Base-by-base conservation (phyloP, 2,329 filamentous ascomycete species). In the Allantophomopsis cytisporea region DNA sequence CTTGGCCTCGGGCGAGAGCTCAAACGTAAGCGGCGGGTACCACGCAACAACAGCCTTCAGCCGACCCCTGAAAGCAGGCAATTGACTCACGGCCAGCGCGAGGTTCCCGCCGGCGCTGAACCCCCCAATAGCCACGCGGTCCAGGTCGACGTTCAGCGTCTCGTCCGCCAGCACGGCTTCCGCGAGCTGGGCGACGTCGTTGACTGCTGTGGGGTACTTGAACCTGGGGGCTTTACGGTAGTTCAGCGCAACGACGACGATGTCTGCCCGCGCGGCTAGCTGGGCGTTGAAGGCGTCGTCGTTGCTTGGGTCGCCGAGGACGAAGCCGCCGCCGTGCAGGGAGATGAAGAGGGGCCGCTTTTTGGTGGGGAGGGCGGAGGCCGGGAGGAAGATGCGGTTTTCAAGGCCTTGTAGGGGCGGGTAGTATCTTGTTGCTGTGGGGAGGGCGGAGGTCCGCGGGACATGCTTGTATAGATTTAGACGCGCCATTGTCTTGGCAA, bases 241-340 rank as follows among this genome's bases (percentile, higher is more conserved):
- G 47, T 67, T 59, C 18, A 73, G 56, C 11, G 59, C 61, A 14
- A 71, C 50, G 14, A 71, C 65, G 10, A 69, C 49, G 43, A 64
- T 56, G 35, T 51, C 48, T 38, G 64, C 55, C 3, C 49, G 45
- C 39, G 60, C 53, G 30, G 65, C 56, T 45, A 69, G 68, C 38
- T 49, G 43, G 30, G 53, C 53, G 53, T 65, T 69, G 58, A 69
- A 68, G n/a, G 45, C 46, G 50, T 71, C 66, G 47, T 69, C 64
- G 35, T 62, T 50, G 18, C 50, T 39, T 1, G 67, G 60, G 11
- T 56, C 49, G 50, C 63, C 61, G 31, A 72, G 15, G 13, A 59
- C 59, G 50, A 69, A 72, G 28, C 66, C 68, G 38, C 69, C 68
- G 40, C 69, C 69, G 46, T 74, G 70, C 45, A 72, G 61, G 40